Percentiles rank a stretch among this genome's conserved stretches.
Evolutionary conservation across 108 stramenopile species (phyloP).

Genomic region (Cyclotella kingstonii): DNA sequence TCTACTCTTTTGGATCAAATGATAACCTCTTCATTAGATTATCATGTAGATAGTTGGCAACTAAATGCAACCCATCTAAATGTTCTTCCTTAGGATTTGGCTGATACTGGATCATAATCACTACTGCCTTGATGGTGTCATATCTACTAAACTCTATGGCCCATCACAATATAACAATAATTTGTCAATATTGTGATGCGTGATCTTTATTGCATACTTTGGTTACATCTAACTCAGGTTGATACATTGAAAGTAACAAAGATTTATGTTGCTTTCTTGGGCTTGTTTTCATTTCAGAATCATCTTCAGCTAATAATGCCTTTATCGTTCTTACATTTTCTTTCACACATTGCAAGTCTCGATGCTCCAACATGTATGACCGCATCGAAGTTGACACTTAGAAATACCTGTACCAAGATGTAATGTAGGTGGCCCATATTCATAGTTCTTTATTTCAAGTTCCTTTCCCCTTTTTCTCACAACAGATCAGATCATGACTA

Average conservation of each 20-base stretch:
- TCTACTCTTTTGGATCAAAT: not conserved
- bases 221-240: slow-evolving; percentile 15
- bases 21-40: not conserved
- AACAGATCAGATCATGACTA: not conserved
- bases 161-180: slow-evolving; percentile 31
- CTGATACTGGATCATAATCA: slow-evolving; percentile 27
- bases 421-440: slow-evolving; percentile 7
- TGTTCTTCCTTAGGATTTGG: slow-evolving; percentile 34
- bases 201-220: not conserved
- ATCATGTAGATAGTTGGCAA: not conserved
- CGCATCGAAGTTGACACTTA: slow-evolving; percentile 3
- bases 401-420: slow-evolving; percentile 31
- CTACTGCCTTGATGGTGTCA: slow-evolving; percentile 24
- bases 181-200: not conserved
- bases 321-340: slow-evolving; percentile 28
- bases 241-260: not conserved
- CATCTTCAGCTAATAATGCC: slow-evolving; percentile 15
- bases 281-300: slow-evolving; percentile 2
- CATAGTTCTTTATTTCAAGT: slow-evolving; percentile 23
- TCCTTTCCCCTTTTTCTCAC: slow-evolving; percentile 3
- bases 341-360: slow-evolving; percentile 24
- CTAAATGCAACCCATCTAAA: slow-evolving; percentile 21
- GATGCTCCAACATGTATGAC: slow-evolving; percentile 19
- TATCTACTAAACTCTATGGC: slow-evolving; percentile 25
- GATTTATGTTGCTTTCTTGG: not conserved